Conservation (phyloP, 2,329 filamentous ascomycete species). For the Penicillium oxalicum region DNA sequence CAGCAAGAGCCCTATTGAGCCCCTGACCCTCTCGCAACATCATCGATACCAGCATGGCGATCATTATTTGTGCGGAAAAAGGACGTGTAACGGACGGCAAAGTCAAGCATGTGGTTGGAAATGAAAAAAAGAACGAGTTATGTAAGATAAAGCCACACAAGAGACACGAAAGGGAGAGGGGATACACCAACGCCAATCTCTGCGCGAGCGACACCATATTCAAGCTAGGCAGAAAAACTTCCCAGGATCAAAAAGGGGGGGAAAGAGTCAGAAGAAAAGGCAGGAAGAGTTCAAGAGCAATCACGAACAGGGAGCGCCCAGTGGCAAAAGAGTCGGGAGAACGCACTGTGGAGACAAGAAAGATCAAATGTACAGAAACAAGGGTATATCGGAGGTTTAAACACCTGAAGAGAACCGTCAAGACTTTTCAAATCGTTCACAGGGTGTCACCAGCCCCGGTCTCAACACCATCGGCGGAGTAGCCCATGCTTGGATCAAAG, state of each 20-base stretch:
- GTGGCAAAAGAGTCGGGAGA: conserved; percentile 14
- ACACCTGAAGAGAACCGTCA: conserved; percentile 30
- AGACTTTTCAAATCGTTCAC: conserved; percentile 31
- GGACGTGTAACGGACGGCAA: conserved; percentile 2
- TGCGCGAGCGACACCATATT: conserved; percentile 22
- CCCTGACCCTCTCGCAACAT: conserved; percentile 9
- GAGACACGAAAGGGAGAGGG: conserved; percentile 13
- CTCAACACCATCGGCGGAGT: conserved; percentile 39
- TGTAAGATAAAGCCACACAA: conserved; percentile 21
- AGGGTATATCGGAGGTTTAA: conserved; percentile 34
- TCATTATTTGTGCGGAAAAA: not conserved
- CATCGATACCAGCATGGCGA: not conserved
- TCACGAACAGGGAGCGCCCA: conserved; percentile 8
- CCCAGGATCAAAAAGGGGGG: not conserved
- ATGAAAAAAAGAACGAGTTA: conserved; percentile 6
- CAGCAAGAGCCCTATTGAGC: conserved; percentile 8
- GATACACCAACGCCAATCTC: conserved; percentile 34
- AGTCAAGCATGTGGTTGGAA: conserved; percentile 6
- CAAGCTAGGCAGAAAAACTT: conserved; percentile 19
- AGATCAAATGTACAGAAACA: conserved; percentile 35
- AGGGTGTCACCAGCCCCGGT: conserved; percentile 36
- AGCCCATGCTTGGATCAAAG: conserved; percentile 38
- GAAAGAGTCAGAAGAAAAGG: conserved; percentile 10
- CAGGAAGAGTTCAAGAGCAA: conserved; percentile 13
- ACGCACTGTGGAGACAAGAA: conserved; percentile 17